Conservation (phyloP, 179 eudicot genomes). For the Beta corolliflora region DNA sequence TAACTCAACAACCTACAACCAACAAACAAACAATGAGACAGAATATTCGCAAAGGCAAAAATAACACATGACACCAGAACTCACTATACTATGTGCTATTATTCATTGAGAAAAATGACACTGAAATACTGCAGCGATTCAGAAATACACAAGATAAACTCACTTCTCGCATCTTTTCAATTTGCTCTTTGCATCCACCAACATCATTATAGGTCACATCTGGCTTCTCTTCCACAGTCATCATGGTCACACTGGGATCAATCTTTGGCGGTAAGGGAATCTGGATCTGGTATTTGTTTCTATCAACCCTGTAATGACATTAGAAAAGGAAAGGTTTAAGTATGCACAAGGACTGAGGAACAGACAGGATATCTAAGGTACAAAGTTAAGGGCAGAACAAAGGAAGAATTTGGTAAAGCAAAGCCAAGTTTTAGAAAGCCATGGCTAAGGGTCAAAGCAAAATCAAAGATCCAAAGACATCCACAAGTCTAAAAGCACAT, state of each 20-base stretch:
- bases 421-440: background rate
- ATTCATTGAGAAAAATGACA: background rate
- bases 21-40: background rate
- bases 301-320: conserved; percentile 69
- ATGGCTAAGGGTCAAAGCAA: background rate
- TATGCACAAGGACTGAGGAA: background rate
- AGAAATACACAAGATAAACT: conserved; percentile 1
- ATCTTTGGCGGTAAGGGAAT: conserved; percentile 97
- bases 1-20: conserved; percentile 81
- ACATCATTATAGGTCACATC: conserved; percentile 97
- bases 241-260: conserved; percentile 97
- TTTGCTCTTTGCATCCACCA: conserved; percentile 98
- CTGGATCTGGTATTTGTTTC: conserved; percentile 93
- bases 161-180: conserved; percentile 97
- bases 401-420: background rate
- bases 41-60: background rate
- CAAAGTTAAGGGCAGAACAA: background rate
- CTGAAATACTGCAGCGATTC: background rate
- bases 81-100: background rate
- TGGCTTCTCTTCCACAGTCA: conserved; percentile 98
- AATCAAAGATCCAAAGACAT: background rate
- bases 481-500: background rate
- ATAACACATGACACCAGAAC: background rate
- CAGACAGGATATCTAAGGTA: background rate
- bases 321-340: background rate